These are phyloP conservation scores for Periglandula ipomoeae DNA, from an alignment of 2,329 filamentous ascomycete species.

Conservation along the genomic window DNA sequence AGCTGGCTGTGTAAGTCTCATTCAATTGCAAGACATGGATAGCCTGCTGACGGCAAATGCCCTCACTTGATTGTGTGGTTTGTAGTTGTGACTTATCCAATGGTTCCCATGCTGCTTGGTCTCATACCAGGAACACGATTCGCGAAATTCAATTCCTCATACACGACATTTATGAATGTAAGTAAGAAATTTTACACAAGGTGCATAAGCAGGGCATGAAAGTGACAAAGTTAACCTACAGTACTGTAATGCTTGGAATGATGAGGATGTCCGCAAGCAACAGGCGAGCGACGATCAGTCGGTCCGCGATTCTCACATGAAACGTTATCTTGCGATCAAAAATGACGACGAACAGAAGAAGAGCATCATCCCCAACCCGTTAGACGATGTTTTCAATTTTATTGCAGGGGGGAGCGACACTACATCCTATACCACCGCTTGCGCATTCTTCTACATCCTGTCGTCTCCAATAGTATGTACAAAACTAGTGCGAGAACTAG, in stretches of 20 bases:
- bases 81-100: not conserved
- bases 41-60: too few relatives aligned
- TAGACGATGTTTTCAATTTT: constrained; percentile 2
- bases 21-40: not conserved
- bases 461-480: not conserved
- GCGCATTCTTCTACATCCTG: constrained; percentile 1
- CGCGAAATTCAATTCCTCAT: not conserved
- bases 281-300: not conserved
- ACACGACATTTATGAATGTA: not conserved
- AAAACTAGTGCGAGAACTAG: not conserved
- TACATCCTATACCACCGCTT: constrained; percentile 1
- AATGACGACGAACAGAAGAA: not conserved
- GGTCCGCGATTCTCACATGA: not conserved
- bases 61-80: too few relatives aligned
- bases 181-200: not conserved
- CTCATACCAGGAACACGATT: not conserved
- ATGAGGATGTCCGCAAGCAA: not conserved
- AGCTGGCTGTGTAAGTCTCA: constrained; percentile 4
- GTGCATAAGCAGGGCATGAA: too few relatives aligned
- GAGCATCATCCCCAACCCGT: not conserved
- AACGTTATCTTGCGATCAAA: not conserved
- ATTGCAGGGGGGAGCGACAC: constrained; percentile 2
- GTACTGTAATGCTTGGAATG: not conserved
- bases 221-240: not conserved
- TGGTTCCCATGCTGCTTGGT: not conserved